Evolutionary conservation across 2,329 filamentous ascomycete species (phyloP).

Genomic region (Claviceps fusiformis): DNA sequence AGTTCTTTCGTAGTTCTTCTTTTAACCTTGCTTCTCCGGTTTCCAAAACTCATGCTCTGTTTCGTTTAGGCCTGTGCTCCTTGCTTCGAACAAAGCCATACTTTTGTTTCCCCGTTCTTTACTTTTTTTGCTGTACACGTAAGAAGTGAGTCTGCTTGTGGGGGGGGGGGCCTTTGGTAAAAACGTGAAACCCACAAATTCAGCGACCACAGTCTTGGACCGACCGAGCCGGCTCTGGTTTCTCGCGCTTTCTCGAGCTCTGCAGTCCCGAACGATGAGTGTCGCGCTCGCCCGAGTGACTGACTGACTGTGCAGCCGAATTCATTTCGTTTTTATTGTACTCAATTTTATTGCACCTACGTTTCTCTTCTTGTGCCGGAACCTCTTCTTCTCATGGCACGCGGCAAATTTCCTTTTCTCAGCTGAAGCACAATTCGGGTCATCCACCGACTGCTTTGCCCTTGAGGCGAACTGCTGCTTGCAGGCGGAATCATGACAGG

Average conservation of each 20-base stretch:
- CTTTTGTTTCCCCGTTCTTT: neutral
- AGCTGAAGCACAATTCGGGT: neutral
- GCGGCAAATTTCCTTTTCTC: neutral
- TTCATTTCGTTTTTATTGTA: neutral
- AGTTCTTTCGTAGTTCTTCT: too few species aligned
- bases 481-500: slow-evolving; percentile 15
- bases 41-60: neutral
- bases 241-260: neutral
- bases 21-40: neutral
- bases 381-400: neutral
- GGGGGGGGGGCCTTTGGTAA: neutral
- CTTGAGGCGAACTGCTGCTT: neutral
- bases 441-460: neutral
- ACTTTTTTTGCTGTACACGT: too few species aligned
- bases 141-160: neutral
- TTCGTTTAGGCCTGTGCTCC: neutral
- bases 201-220: neutral
- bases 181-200: neutral
- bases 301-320: neutral
- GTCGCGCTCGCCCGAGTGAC: neutral
- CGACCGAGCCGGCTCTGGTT: neutral
- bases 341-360: too few species aligned
- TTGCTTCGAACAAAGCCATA: neutral
- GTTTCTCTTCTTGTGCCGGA: neutral
- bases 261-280: neutral